Conservation (phyloP, 306 rosid genomes). For the Senna tora region DNA sequence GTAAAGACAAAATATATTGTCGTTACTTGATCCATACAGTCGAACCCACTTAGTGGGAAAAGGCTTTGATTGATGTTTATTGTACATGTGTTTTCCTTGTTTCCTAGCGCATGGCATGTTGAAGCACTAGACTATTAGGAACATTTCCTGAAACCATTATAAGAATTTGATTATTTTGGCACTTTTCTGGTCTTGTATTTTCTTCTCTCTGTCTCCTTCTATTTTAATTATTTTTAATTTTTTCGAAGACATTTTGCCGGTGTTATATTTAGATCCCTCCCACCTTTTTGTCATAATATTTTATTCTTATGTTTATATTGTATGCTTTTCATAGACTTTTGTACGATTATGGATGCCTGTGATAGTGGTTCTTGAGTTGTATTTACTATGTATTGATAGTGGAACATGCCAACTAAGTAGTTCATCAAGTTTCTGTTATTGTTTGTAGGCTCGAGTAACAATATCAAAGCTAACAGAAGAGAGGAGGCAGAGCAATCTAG, state of each 20-base stretch:
- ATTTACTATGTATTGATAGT: slow-evolving; percentile 6
- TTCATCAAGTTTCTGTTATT: slow-evolving; percentile 24
- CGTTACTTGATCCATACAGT: no score
- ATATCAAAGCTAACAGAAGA: slow-evolving; percentile 71
- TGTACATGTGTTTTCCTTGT: slow-evolving; percentile 4
- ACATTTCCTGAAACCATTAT: slow-evolving; percentile 14
- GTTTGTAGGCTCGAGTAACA: slow-evolving; percentile 67
- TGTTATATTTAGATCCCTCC: background rate
- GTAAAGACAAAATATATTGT: no score
- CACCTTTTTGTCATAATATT: background rate
- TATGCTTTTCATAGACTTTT: background rate
- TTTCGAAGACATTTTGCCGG: background rate
- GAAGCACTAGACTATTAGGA: slow-evolving; percentile 24
- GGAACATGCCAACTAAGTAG: slow-evolving; percentile 11
- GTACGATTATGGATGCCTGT: slow-evolving; percentile 23
- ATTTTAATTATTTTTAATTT: background rate
- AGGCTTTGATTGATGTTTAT: no score
- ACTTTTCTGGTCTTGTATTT: slow-evolving; percentile 18
- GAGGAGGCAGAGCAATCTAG: slow-evolving; percentile 64
- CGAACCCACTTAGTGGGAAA: no score
- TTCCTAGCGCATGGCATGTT: slow-evolving; percentile 21
- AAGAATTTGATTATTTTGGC: slow-evolving; percentile 25
- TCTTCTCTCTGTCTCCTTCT: background rate
- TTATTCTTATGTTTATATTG: slow-evolving; percentile 8
- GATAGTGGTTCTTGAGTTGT: slow-evolving; percentile 21